phyloP scores from a whole-genome alignment of 805 yeast species.

The Monosporozyma solicola region DNA sequence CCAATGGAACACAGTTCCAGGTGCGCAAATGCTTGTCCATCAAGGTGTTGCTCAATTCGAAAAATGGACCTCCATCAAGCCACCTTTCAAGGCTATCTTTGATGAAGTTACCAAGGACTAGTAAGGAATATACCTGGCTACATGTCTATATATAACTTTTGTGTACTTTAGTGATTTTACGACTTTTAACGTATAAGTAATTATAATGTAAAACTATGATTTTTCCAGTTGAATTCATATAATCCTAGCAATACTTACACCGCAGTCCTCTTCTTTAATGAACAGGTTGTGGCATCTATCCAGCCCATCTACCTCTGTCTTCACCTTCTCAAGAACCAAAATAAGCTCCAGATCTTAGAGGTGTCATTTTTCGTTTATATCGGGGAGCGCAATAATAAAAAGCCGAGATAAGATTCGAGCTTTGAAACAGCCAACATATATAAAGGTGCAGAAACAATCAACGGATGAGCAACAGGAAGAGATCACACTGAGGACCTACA shows the following conservation, averaged over 20 bases:
- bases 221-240: too few species aligned
- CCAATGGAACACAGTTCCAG: conserved; percentile 80
- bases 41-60: conserved; percentile 88
- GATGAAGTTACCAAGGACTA: conserved; percentile 43
- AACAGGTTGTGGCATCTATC: too few species aligned
- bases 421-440: background rate
- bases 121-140: background rate
- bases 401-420: background rate
- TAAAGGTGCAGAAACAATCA: background rate
- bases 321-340: background rate
- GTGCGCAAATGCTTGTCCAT: conserved; percentile 83
- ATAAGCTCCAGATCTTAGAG: background rate
- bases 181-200: background rate
- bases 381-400: background rate
- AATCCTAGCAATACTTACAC: too few species aligned
- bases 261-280: too few species aligned
- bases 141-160: background rate
- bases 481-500: background rate
- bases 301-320: background rate
- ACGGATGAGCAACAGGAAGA: background rate
- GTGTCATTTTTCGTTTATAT: background rate
- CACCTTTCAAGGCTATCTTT: conserved; percentile 55
- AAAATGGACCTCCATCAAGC: conserved; percentile 58
- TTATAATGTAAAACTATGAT: background rate
- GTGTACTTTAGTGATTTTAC: background rate